Conservation (phyloP, 1,284 basidiomycete genomes). For the Cystobasidium pallidum region DNA sequence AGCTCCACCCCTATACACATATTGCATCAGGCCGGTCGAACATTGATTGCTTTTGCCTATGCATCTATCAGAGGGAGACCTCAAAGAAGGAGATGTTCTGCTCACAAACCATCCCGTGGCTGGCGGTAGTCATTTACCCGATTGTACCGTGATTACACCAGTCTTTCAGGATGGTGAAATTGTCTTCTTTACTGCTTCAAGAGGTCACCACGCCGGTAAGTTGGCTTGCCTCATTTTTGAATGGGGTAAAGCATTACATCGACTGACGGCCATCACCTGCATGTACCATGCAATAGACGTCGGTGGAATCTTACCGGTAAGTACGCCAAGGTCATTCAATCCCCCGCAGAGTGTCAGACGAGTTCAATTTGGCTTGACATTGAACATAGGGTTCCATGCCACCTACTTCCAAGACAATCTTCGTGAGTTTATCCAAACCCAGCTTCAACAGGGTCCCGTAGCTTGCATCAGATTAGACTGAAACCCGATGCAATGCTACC, state of each 20-base stretch:
- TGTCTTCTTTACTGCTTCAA: slow-evolving; percentile 88
- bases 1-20: background rate
- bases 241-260: background rate
- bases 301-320: slow-evolving; percentile 70
- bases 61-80: slow-evolving; percentile 56
- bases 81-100: slow-evolving; percentile 84
- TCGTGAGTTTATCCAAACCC: slow-evolving; percentile 53
- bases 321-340: too few species aligned
- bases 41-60: background rate
- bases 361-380: slow-evolving; percentile 50
- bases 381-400: slow-evolving; percentile 74
- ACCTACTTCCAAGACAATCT: slow-evolving; percentile 83
- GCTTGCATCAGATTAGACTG: too few species aligned
- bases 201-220: slow-evolving; percentile 76
- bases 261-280: too few species aligned
- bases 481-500: background rate
- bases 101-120: slow-evolving; percentile 57
- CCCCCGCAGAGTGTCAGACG: too few species aligned
- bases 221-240: background rate
- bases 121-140: slow-evolving; percentile 67
- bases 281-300: slow-evolving; percentile 51
- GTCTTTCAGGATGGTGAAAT: slow-evolving; percentile 73
- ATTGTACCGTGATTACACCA: slow-evolving; percentile 73
- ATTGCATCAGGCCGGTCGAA: too few species aligned
- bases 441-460: too few species aligned